Evolutionary conservation across 768 basidiomycete genomes (phyloP).

Genomic region (Lactarius evosmus): DNA sequence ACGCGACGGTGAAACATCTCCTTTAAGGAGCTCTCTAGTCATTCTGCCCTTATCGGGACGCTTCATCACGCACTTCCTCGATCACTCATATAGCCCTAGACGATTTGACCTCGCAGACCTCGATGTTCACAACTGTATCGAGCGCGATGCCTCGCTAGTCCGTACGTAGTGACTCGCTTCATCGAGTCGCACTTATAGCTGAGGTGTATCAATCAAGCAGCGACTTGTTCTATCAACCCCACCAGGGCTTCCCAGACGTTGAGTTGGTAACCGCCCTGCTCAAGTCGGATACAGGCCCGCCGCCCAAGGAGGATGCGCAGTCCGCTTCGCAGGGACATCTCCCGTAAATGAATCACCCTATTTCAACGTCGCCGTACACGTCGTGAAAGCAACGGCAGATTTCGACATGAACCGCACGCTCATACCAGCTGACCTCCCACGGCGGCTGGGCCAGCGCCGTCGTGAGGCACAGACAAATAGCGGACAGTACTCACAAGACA

Average conservation of each 20-base stretch:
- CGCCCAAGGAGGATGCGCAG: constrained; percentile 24
- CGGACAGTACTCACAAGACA: constrained; percentile 50
- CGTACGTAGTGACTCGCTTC: constrained; percentile 42
- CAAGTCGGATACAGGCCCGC: constrained; percentile 55
- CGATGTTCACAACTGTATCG: constrained; percentile 71
- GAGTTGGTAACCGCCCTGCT: constrained; percentile 55
- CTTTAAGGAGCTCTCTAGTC: constrained; percentile 47
- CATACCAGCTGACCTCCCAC: constrained; percentile 57
- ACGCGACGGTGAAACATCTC: constrained; percentile 61
- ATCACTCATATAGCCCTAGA: constrained; percentile 52
- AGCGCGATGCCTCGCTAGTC: constrained; percentile 62
- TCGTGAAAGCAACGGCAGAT: constrained; percentile 5
- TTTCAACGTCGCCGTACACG: constrained; percentile 5
- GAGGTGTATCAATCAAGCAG: constrained; percentile 43
- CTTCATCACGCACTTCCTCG: constrained; percentile 54
- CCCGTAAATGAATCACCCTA: constrained; percentile 16
- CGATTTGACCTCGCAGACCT: constrained; percentile 65
- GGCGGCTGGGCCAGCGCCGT: constrained; percentile 56
- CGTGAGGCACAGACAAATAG: constrained; percentile 53
- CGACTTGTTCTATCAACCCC: constrained; percentile 44
- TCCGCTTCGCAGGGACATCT: not conserved
- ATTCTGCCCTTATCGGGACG: constrained; percentile 65
- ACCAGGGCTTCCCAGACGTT: constrained; percentile 53
- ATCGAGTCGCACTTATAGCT: too few relatives aligned
- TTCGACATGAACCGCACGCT: constrained; percentile 36